phyloP scores from a whole-genome alignment of 495 filamentous ascomycete species.

The Penicillium riverlandense region DNA sequence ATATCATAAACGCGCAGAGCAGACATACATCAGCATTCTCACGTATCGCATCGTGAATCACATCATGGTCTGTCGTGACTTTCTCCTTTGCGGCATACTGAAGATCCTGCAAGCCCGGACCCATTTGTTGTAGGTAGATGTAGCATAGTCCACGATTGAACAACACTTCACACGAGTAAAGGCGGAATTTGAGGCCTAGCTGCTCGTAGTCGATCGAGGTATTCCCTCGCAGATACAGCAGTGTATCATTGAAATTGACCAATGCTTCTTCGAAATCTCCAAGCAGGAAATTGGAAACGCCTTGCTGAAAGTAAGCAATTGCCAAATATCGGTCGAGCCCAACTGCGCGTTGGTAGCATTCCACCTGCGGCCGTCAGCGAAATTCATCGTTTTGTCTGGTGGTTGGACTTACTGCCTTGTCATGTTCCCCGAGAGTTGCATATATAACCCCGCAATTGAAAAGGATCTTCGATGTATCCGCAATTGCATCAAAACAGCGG shows the following conservation, averaged over 20 bases:
- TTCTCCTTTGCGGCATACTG: conserved; percentile 93
- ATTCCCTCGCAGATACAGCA: conserved; percentile 92
- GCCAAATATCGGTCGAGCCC: conserved; percentile 89
- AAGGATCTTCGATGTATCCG: conserved; percentile 95
- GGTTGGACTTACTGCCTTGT: conserved; percentile 71
- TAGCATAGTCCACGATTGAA: conserved; percentile 98
- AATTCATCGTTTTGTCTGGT: not conserved
- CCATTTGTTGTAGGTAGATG: conserved; percentile 89
- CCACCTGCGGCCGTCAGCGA: conserved; percentile 54
- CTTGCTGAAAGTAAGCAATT: conserved; percentile 97
- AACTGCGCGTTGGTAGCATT: conserved; percentile 89
- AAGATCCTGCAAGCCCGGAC: conserved; percentile 84
- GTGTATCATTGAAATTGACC: conserved; percentile 97
- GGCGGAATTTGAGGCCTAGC: conserved; percentile 88
- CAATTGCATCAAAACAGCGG: conserved; percentile 72
- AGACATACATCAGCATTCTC: conserved; percentile 80
- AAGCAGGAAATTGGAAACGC: conserved; percentile 95
- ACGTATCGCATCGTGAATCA: conserved; percentile 92
- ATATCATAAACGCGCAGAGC: not conserved
- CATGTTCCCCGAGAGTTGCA: conserved; percentile 94
- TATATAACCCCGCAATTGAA: conserved; percentile 99
- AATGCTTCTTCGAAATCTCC: conserved; percentile 97
- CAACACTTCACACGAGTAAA: conserved; percentile 95
- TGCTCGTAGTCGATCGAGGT: conserved; percentile 98
- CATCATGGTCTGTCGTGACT: conserved; percentile 87